A percentile compares a stretch with the other conserved stretches of the same genome.
Evolutionary conservation across 2,329 filamentous ascomycete species (phyloP).

Genomic region (Dryadomyces quercivorus): DNA sequence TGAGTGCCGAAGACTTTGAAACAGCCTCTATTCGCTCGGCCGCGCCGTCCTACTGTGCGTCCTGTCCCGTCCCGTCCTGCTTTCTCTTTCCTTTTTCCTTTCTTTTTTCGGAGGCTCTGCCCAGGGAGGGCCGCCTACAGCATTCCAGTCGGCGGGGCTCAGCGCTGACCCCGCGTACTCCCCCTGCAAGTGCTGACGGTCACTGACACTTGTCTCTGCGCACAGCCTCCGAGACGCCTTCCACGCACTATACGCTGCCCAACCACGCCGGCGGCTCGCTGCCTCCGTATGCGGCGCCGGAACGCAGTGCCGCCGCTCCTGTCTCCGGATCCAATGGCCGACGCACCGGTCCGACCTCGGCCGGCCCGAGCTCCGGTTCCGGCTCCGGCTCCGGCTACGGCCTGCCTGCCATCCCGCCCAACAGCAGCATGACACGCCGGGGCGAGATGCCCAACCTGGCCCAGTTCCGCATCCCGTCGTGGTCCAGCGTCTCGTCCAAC

Average conservation of each 20-base stretch:
- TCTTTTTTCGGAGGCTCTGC: background rate
- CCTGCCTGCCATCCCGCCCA: conserved; percentile 8
- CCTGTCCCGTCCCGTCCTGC: conserved; percentile 18
- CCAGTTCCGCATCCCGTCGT: conserved; percentile 45
- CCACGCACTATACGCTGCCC: conserved; percentile 45
- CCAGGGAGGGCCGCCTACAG: background rate
- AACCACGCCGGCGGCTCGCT: conserved; percentile 25
- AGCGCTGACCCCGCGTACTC: background rate
- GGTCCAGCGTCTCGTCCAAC: conserved; percentile 42
- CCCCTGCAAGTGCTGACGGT: background rate
- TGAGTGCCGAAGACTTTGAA: conserved; percentile 46
- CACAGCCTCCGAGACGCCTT: conserved; percentile 50
- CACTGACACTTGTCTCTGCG: too few relatives aligned
- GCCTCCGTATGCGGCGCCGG: conserved; percentile 39
- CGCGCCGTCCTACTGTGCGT: conserved; percentile 56
- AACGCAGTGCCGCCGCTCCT: conserved; percentile 12
- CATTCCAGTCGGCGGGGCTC: background rate
- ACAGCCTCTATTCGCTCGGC: conserved; percentile 54
- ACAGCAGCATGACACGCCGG: conserved; percentile 10
- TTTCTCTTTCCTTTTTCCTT: background rate
- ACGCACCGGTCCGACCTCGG: conserved; percentile 1
- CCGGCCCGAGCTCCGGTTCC: conserved; percentile 30
- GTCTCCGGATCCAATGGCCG: background rate
- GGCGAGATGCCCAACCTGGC: conserved; percentile 29
- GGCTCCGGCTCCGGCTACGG: conserved; percentile 18